Percentiles rank a stretch among this genome's conserved stretches.
phyloP scores from a whole-genome alignment of 352 stramenopile genomes.

The Globisporangium rhizosaccharum region DNA sequence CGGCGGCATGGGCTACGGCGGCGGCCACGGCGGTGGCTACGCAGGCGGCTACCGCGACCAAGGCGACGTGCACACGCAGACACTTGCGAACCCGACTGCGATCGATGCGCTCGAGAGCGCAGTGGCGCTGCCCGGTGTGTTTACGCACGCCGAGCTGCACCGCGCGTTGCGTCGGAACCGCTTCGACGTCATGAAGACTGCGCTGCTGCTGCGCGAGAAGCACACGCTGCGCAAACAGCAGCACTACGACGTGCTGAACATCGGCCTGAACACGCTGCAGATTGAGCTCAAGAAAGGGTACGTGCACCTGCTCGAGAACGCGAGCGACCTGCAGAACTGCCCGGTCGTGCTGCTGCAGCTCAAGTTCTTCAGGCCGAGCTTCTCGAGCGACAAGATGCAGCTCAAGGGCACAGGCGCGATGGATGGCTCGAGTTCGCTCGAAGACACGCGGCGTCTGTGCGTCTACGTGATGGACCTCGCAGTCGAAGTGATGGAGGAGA shows the following conservation, averaged over 20 bases:
- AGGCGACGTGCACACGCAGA: slow-evolving; percentile 24
- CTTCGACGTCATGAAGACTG: slow-evolving; percentile 61
- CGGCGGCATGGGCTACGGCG: slow-evolving; percentile 15
- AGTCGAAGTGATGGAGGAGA: slow-evolving; percentile 68
- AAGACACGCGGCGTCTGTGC: slow-evolving; percentile 57
- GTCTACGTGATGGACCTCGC: slow-evolving; percentile 78
- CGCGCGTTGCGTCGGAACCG: slow-evolving; percentile 60
- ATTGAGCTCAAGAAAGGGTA: slow-evolving; percentile 71
- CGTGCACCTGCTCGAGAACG: slow-evolving; percentile 59
- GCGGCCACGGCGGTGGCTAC: slow-evolving; percentile 11
- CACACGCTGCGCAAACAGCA: slow-evolving; percentile 36
- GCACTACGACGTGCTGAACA: slow-evolving; percentile 58
- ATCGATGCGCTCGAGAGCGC: slow-evolving; percentile 62
- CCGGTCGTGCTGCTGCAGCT: slow-evolving; percentile 57
- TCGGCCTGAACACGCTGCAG: slow-evolving; percentile 51
- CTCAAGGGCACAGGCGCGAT: slow-evolving; percentile 42
- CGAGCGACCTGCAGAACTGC: slow-evolving; percentile 40
- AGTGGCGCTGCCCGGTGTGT: slow-evolving; percentile 59
- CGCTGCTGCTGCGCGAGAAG: slow-evolving; percentile 68
- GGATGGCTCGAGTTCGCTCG: slow-evolving; percentile 57
- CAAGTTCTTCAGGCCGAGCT: slow-evolving; percentile 58
- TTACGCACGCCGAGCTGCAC: slow-evolving; percentile 40
- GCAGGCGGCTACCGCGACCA: slow-evolving; percentile 24
- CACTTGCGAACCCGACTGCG: slow-evolving; percentile 31
- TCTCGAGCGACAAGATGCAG: slow-evolving; percentile 52